Conservation (phyloP, 192 early-diverging fungal species). For the Umbelopsis ramanniana region DNA sequence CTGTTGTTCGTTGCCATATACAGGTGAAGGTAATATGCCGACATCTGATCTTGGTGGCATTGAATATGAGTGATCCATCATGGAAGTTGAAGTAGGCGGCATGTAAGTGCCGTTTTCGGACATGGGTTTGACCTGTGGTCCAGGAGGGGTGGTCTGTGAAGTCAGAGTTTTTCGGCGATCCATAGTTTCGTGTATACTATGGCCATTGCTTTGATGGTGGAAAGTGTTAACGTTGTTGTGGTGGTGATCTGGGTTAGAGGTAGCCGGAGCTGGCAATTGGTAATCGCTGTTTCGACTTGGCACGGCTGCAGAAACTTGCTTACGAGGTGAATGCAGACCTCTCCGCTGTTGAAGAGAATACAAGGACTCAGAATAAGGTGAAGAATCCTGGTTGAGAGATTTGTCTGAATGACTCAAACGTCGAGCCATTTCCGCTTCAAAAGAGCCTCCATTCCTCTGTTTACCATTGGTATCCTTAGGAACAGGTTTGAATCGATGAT, state of each 20-base stretch:
- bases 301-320: background rate
- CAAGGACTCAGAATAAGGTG: background rate
- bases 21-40: background rate
- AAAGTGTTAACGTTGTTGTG: background rate
- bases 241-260: background rate
- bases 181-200: background rate
- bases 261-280: background rate
- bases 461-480: background rate
- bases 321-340: background rate
- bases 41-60: background rate
- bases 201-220: background rate
- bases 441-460: background rate
- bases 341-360: slow-evolving; percentile 4
- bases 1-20: background rate
- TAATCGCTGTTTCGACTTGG: background rate
- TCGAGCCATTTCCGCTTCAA: slow-evolving; percentile 15
- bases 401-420: background rate
- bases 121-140: background rate
- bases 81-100: background rate
- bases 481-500: background rate
- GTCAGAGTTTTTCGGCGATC: background rate
- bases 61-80: slow-evolving; percentile 4
- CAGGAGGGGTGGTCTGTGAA: background rate
- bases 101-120: background rate
- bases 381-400: background rate